Base-by-base conservation (phyloP, 192 early-diverging fungal species). In the Oehlia diaphana region DNA sequence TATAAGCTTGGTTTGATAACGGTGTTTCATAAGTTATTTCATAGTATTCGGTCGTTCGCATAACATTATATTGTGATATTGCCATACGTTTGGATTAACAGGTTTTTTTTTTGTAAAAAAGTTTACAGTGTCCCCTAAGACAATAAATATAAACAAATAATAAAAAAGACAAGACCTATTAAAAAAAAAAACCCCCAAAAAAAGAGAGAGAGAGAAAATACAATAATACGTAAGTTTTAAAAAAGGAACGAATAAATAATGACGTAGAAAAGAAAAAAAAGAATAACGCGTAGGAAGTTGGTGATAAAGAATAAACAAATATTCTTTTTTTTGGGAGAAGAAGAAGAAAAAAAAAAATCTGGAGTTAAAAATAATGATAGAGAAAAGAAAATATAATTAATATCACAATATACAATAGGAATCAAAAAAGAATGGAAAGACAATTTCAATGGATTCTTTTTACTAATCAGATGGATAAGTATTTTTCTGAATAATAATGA, bases 1-100 rank as follows among this genome's bases (percentile, higher is more conserved):
- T 42, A 68, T 68, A 78, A 35, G 76, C 76, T 21, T 78, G 42
- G 44, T 78, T 16, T 31, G 76, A 78, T 50, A 78, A 78, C 3
- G 76, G 49, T 16, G 65, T 50, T 44, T 50, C 72, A 28, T 73
- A 65, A 31, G 64, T 23, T 65, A 31, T 28, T 28, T 65, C 64
- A 14, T 65, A 65, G 7, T 23, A 65, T 65, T 21, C 53, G 19
- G 53, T 58, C 14, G 53, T 21, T 58, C 53, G 14, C 53, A 21
- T 21, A 19, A 58, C 53, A 58, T 58, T 3, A 58, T 58, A 58
- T 58, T 58, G 53, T 58, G 53, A 58, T 58, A 58, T 58, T 21
- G 53, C 53, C 14, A 21, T 58, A 21, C 53, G 53, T 16, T 19
- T 58, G 53, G 53, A 58, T 58, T 21, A 21, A 47, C 44, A 47